phyloP scores from a whole-genome alignment of 2,329 filamentous ascomycete genomes.

The Colletotrichum ledebouriae region DNA sequence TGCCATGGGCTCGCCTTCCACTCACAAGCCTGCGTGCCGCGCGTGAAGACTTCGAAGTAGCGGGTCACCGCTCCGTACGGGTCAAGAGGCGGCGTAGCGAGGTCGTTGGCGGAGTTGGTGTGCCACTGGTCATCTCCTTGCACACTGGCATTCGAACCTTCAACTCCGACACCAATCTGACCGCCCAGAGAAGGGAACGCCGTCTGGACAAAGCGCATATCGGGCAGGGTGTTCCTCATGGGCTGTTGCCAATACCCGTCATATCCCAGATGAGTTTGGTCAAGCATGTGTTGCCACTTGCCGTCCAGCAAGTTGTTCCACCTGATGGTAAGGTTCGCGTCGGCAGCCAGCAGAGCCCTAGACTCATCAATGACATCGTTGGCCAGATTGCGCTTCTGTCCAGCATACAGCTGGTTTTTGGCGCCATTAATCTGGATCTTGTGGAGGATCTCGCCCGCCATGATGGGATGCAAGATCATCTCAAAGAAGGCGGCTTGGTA shows the following conservation, averaged over 20 bases:
- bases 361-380: conserved; percentile 66
- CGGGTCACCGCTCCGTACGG: conserved; percentile 68
- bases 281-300: conserved; percentile 74
- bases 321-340: conserved; percentile 66
- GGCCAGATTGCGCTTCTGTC: conserved; percentile 60
- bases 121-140: conserved; percentile 68
- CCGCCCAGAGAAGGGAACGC: conserved; percentile 71
- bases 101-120: conserved; percentile 63
- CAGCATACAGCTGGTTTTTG: conserved; percentile 60
- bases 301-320: conserved; percentile 71
- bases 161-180: conserved; percentile 72
- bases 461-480: conserved; percentile 67
- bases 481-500: conserved; percentile 71
- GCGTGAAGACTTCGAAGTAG: conserved; percentile 75
- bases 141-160: conserved; percentile 75
- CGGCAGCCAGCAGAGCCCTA: conserved; percentile 67
- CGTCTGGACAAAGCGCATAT: conserved; percentile 70
- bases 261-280: conserved; percentile 70
- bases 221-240: conserved; percentile 76
- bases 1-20: conserved; percentile 64
- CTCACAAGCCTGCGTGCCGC: conserved; percentile 65
- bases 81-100: conserved; percentile 69
- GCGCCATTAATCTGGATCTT: conserved; percentile 63
- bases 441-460: conserved; percentile 65
- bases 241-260: conserved; percentile 76